A percentile compares a stretch with the other conserved stretches of the same genome.
Evolutionary conservation across 805 yeast species (phyloP).

Genomic region (Dipodascus albidus): DNA sequence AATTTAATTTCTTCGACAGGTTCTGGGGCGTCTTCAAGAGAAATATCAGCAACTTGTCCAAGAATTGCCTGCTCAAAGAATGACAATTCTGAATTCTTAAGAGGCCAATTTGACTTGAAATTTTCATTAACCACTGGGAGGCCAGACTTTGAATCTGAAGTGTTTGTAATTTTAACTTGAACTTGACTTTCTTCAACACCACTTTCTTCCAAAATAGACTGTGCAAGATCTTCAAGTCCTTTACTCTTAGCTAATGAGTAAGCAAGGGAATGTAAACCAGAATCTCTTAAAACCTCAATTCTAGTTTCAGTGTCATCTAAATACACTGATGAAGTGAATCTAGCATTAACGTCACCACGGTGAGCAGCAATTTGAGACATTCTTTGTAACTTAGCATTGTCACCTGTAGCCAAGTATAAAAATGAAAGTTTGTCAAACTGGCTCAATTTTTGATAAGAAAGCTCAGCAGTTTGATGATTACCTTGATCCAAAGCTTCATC

Average conservation of each 20-base stretch:
- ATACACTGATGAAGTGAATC: conserved; percentile 75
- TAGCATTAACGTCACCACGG: conserved; percentile 68
- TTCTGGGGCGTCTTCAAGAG: conserved; percentile 35
- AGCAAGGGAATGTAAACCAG: conserved; percentile 81
- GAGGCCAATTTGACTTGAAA: conserved; percentile 62
- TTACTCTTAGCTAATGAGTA: conserved; percentile 84
- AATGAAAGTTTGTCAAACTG: conserved; percentile 83
- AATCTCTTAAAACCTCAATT: conserved; percentile 57
- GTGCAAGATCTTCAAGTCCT: conserved; percentile 69
- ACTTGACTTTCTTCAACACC: conserved; percentile 56
- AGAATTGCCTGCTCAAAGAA: conserved; percentile 77
- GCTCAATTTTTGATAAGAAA: conserved; percentile 78
- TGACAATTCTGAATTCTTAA: conserved; percentile 57
- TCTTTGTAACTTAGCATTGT: conserved; percentile 56
- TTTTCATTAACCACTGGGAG: conserved; percentile 35
- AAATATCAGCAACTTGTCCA: conserved; percentile 62
- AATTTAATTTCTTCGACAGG: conserved; percentile 15
- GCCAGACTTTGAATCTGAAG: conserved; percentile 7
- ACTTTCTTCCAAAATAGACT: conserved; percentile 55
- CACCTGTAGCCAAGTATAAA: conserved; percentile 78
- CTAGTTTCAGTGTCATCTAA: conserved; percentile 66
- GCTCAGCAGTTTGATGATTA: conserved; percentile 71
- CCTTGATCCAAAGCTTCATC: conserved; percentile 86
- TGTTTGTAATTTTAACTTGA: conserved; percentile 37
- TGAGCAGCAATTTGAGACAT: conserved; percentile 87